Base-by-base conservation (phyloP, 495 filamentous ascomycete species). In the Neurospora sp. region DNA sequence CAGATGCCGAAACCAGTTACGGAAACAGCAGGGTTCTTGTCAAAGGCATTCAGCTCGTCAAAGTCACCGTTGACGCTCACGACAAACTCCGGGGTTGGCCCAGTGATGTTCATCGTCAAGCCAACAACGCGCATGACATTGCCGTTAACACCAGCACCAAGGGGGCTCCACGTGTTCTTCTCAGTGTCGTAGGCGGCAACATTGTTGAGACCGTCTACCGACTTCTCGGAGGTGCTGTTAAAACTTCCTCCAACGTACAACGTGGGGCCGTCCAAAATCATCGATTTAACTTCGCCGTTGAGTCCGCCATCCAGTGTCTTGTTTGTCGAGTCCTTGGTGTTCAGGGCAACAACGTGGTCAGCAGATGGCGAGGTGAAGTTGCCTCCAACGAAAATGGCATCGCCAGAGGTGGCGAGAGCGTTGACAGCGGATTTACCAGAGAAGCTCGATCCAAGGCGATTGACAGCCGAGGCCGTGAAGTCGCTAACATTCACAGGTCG, bases 201-300 rank as follows among this genome's bases (percentile, higher is more conserved):
- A 74, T 93, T 88, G 68, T 87, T 88, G 38, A 99, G 81, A 6
- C 90, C 90, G 35, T 84, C 72, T 16, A 80, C 85, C 20, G 84
- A 86, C 38, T 87, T 87, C 68, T 89, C 87, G 27, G 84, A 85
- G 0, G 94, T 95, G 75, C 91, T 87, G 45, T 89, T 92, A 79
- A 99, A 99, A 74, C 88, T 87, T 45, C 96, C 96, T 39, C 94
- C 96, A 45, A 97, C 89, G 75, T 93, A 99, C 37, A 98, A 79
- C 38, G 83, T 81, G 70, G 87, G 86, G 68, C 86, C 89, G 70
- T 91, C 86, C 5, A 87, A 75, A 71, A 90, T 85, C 83, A 97
- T 86, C n/a, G 90, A 84, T 61, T 87, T 77, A 35, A 98, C 93
- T 74, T 88, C 85, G n/a, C 87, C 89, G 76, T 98, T 94, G 44